Evolutionary conservation across 1,139 yeast species (phyloP).

Genomic region (Zygosaccharomyces sapae): DNA sequence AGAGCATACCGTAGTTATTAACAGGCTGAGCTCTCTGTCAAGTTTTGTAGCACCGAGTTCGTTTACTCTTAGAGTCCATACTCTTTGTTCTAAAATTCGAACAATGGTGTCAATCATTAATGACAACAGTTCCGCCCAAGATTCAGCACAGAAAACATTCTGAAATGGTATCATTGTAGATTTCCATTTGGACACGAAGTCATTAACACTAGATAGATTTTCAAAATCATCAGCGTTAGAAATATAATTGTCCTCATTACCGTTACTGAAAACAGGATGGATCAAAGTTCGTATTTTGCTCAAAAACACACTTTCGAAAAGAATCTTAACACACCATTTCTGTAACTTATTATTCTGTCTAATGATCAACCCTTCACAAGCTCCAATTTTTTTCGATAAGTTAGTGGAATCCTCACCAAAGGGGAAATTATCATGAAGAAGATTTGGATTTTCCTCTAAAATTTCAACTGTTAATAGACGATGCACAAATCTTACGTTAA

Average conservation of each 20-base stretch:
- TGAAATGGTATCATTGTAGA: constrained; percentile 60
- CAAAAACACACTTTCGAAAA: constrained; percentile 29
- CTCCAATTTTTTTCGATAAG: constrained; percentile 41
- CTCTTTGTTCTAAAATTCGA: constrained; percentile 60
- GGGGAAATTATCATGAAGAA: constrained; percentile 46
- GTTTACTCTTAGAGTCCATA: constrained; percentile 66
- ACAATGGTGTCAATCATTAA: constrained; percentile 47
- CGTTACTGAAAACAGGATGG: constrained; percentile 23
- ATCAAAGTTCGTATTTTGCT: constrained; percentile 23
- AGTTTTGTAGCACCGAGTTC: constrained; percentile 80
- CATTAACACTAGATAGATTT: constrained; percentile 38
- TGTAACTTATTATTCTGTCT: constrained; percentile 28
- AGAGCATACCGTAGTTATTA: constrained; percentile 63
- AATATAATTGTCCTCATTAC: constrained; percentile 25
- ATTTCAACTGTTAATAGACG: constrained; percentile 30
- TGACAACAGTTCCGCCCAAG: constrained; percentile 49
- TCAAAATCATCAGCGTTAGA: constrained; percentile 37
- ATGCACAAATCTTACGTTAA: constrained; percentile 23
- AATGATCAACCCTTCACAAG: constrained; percentile 21
- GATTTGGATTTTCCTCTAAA: constrained; percentile 31
- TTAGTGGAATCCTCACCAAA: constrained; percentile 51
- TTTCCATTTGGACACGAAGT: constrained; percentile 63
- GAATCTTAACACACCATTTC: constrained; percentile 30
- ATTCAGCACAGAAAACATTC: constrained; percentile 50
- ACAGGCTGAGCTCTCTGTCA: constrained; percentile 74